A percentile compares a stretch with the other conserved stretches of the same genome.
phyloP scores from a whole-genome alignment of 2,329 filamentous ascomycete genomes.

The Colletotrichum gloeosporioides region DNA sequence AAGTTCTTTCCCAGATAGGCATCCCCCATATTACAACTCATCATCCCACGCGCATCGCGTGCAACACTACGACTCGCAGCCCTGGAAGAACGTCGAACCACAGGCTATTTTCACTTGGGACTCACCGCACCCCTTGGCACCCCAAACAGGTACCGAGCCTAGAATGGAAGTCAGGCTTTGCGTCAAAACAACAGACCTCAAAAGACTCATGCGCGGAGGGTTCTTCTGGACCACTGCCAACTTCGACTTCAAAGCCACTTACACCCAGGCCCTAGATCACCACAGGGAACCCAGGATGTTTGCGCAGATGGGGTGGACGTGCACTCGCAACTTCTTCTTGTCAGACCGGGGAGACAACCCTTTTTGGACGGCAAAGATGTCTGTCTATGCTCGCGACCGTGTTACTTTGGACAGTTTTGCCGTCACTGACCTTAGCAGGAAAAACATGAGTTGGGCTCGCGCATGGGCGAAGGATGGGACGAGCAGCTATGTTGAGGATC shows the following conservation, averaged over 20 bases:
- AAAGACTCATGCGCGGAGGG: neutral
- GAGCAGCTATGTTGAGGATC: accelerated
- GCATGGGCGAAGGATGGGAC: neutral
- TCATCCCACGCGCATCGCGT: neutral
- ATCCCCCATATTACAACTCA: neutral
- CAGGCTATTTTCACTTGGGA: neutral
- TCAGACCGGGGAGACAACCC: neutral
- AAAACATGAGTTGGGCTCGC: neutral
- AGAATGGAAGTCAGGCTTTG: neutral
- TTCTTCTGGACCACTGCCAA: neutral
- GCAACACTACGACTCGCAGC: neutral
- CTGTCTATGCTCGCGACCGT: neutral
- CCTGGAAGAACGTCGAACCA: neutral
- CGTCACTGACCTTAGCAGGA: neutral
- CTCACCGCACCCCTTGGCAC: neutral
- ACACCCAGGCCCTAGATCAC: neutral
- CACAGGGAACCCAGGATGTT: accelerated
- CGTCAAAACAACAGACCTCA: neutral
- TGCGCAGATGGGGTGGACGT: neutral
- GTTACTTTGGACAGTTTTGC: neutral
- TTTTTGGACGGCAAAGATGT: neutral
- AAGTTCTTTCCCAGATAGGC: neutral
- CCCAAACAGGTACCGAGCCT: no score
- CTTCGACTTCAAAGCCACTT: neutral
- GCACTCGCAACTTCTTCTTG: neutral